phyloP scores from a whole-genome alignment of 805 yeast species.

The Candida xiaguanensis region DNA sequence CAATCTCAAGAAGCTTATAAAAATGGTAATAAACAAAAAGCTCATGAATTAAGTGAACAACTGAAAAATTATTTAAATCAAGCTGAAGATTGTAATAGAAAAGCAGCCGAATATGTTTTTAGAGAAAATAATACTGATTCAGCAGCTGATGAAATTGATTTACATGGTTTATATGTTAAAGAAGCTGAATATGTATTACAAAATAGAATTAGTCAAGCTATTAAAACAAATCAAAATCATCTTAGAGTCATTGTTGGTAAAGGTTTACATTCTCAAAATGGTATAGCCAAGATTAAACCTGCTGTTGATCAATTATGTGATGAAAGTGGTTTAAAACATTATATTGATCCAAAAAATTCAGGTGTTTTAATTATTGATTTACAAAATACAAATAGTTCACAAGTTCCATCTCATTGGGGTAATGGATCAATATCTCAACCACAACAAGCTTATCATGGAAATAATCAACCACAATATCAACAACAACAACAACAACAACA shows the following conservation, averaged over 20 bases:
- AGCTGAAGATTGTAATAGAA: constrained; percentile 67
- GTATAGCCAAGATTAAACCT: constrained; percentile 84
- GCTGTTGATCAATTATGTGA: constrained; percentile 77
- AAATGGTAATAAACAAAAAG: constrained; percentile 67
- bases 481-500: constrained; percentile 21
- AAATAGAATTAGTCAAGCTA: constrained; percentile 65
- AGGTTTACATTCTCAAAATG: constrained; percentile 78
- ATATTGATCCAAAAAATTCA: constrained; percentile 65
- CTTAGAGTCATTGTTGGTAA: constrained; percentile 89
- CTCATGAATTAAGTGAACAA: constrained; percentile 67
- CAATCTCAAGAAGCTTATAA: constrained; percentile 78
- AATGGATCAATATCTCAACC: constrained; percentile 11
- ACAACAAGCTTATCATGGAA: constrained; percentile 19
- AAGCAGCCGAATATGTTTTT: constrained; percentile 90
- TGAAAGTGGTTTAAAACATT: constrained; percentile 57
- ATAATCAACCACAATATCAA: constrained; percentile 20
- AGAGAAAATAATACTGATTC: constrained; percentile 85
- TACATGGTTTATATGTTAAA: constrained; percentile 86
- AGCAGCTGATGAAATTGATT: constrained; percentile 81
- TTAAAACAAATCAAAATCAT: constrained; percentile 53
- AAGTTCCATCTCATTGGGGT: constrained; percentile 33
- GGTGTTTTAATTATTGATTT: constrained; percentile 80
- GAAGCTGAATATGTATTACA: constrained; percentile 82
- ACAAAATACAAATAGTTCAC: constrained; percentile 18
- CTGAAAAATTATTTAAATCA: constrained; percentile 56